Percentiles rank a stretch among this genome's conserved stretches.
Evolutionary conservation across 2,329 filamentous ascomycete species (phyloP).

Genomic region (Alternaria novae-zelandiae): DNA sequence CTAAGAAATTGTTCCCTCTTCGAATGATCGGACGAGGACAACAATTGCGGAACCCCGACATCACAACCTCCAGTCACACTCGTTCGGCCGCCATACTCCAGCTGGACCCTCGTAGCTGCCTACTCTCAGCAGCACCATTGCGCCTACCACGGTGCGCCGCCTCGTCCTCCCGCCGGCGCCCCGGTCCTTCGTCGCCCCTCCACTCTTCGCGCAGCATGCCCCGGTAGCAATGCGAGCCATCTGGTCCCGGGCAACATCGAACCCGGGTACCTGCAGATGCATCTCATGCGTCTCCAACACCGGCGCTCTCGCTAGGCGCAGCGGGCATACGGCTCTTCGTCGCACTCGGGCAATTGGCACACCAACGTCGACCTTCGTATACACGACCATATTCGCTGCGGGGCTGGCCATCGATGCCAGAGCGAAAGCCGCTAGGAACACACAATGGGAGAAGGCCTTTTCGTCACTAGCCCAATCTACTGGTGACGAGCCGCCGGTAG

Average conservation of each 20-base stretch:
- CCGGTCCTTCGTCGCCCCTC: constrained; percentile 26
- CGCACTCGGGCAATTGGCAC: constrained; percentile 61
- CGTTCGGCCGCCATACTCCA: neutral
- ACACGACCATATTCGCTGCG: constrained; percentile 71
- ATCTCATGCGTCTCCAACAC: constrained; percentile 63
- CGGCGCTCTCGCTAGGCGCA: constrained; percentile 58
- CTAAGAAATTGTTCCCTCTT: constrained; percentile 8
- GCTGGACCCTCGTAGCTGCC: neutral
- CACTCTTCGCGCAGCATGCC: constrained; percentile 37
- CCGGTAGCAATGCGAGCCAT: constrained; percentile 67
- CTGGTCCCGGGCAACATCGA: constrained; percentile 71
- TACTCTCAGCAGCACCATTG: constrained; percentile 3
- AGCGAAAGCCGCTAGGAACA: constrained; percentile 61
- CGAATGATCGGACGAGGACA: neutral
- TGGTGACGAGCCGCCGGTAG: neutral
- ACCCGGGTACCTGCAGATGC: constrained; percentile 67
- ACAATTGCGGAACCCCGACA: neutral
- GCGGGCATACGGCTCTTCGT: constrained; percentile 58
- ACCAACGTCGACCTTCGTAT: constrained; percentile 67
- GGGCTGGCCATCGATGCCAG: constrained; percentile 68
- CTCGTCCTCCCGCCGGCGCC: constrained; percentile 19
- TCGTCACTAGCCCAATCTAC: constrained; percentile 38
- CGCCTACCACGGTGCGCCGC: constrained; percentile 19
- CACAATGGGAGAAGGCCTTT: constrained; percentile 68
- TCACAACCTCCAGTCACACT: neutral